Evolutionary conservation across 192 early-diverging fungal genomes (phyloP).

Genomic region (Coemansia sp.): DNA sequence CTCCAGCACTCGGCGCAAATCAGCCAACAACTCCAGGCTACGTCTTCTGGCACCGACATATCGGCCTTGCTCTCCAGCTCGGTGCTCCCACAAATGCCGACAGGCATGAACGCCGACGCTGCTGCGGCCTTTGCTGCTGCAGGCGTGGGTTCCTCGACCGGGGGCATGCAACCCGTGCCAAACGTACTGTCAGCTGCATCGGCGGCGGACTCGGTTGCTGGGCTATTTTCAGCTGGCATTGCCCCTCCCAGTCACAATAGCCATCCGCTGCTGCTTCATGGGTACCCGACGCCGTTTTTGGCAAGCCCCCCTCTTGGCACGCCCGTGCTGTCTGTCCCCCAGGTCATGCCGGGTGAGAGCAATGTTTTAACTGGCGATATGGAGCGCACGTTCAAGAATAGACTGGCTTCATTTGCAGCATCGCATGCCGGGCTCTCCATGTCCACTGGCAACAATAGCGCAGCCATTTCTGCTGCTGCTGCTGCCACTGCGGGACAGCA

Average conservation of each 20-base stretch:
- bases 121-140: neutral
- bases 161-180: constrained; percentile 47
- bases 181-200: constrained; percentile 21
- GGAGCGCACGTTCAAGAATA: constrained; percentile 1
- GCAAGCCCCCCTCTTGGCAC: constrained; percentile 6
- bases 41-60: constrained; percentile 2
- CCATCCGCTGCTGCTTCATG: constrained; percentile 27
- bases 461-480: neutral
- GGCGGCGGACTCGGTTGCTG: constrained; percentile 10
- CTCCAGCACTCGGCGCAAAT: constrained; percentile 14
- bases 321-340: neutral
- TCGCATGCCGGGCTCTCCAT: neutral
- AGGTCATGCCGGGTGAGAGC: neutral
- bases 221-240: constrained; percentile 11
- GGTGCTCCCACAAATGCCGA: constrained; percentile 6
- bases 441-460: neutral
- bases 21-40: neutral
- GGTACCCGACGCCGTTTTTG: constrained; percentile 10
- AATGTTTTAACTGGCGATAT: neutral
- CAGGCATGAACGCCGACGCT: neutral
- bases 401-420: neutral
- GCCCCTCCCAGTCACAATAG: constrained; percentile 30
- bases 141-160: constrained; percentile 4
- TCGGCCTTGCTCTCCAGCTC: constrained; percentile 14
- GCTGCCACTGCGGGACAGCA: neutral